Evolutionary conservation across 495 filamentous ascomycete species (phyloP).

Genomic region (Lophium mytilinum): DNA sequence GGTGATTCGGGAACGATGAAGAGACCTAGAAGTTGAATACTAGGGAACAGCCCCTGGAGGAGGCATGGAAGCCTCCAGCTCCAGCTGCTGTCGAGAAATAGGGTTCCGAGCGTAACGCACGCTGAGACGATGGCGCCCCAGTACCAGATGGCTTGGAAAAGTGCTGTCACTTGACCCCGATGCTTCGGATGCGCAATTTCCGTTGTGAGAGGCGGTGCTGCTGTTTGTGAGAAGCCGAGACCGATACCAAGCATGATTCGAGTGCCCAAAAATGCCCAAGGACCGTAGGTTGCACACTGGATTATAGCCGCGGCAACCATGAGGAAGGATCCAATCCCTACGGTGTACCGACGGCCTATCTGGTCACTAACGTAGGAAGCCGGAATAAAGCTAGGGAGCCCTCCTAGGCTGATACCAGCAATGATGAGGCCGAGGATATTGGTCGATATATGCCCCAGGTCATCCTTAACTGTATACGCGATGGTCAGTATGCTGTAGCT

Average conservation of each 20-base stretch:
- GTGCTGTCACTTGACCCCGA: constrained; percentile 12
- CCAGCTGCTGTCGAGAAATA: constrained; percentile 2
- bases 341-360: constrained; percentile 5
- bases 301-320: constrained; percentile 17
- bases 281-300: constrained; percentile 3
- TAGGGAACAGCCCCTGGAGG: constrained; percentile 5
- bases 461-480: too few relatives aligned
- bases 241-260: constrained; percentile 10
- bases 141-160: constrained; percentile 16
- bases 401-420: constrained; percentile 16
- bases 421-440: constrained; percentile 28
- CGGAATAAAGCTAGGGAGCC: constrained; percentile 3
- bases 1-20: constrained; percentile 1
- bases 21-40: constrained; percentile 4
- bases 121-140: constrained; percentile 16
- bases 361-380: constrained; percentile 8
- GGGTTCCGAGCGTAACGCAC: constrained; percentile 18
- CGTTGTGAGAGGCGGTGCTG: constrained; percentile 8
- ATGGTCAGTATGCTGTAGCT: too few relatives aligned
- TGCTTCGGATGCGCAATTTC: constrained; percentile 16
- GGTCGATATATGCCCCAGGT: constrained; percentile 23
- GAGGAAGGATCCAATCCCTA: constrained; percentile 1
- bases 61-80: constrained; percentile 15
- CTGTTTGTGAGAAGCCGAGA: constrained; percentile 4
- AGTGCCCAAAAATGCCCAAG: constrained; percentile 10